These are phyloP conservation scores for Chrysosporium keratinophilum DNA, from an alignment of 2,329 filamentous ascomycete species.

Conservation along the genomic window DNA sequence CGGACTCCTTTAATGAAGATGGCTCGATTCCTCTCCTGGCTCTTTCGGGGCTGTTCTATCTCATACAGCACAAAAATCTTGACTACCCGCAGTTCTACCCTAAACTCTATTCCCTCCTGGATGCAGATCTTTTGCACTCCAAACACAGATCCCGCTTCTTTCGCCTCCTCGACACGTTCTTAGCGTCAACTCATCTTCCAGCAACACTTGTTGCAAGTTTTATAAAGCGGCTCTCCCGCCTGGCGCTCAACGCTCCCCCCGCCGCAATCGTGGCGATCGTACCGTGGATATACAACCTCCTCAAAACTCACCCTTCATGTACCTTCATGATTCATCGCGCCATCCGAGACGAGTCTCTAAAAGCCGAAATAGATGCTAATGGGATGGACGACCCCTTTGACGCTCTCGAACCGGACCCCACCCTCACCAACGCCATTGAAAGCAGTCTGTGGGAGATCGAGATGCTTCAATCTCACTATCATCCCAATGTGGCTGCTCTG, in stretches of 20 bases:
- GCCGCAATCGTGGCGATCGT: slow-evolving; percentile 79
- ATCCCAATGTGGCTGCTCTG: slow-evolving; percentile 90
- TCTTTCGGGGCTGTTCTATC: slow-evolving; percentile 84
- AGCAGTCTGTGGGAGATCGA: slow-evolving; percentile 93
- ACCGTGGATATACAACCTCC: slow-evolving; percentile 90
- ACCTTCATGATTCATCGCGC: slow-evolving; percentile 93
- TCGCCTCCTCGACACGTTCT: slow-evolving; percentile 79
- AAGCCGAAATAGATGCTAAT: slow-evolving; percentile 40
- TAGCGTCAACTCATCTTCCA: slow-evolving; percentile 84
- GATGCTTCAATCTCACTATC: slow-evolving; percentile 83
- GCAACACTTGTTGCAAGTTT: slow-evolving; percentile 87
- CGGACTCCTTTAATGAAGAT: slow-evolving; percentile 80
- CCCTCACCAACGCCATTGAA: slow-evolving; percentile 76
- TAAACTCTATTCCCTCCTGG: slow-evolving; percentile 87
- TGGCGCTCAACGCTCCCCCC: slow-evolving; percentile 80
- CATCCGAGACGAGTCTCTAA: slow-evolving; percentile 2
- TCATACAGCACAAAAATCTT: slow-evolving; percentile 86
- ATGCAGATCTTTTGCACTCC: slow-evolving; percentile 77
- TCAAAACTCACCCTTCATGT: slow-evolving; percentile 79
- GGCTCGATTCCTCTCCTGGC: slow-evolving; percentile 81
- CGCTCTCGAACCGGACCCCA: slow-evolving; percentile 65
- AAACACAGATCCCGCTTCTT: slow-evolving; percentile 92
- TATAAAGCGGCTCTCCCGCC: slow-evolving; percentile 78
- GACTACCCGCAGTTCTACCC: slow-evolving; percentile 91
- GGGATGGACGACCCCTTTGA: slow-evolving; percentile 68